These are phyloP conservation scores for Aspergillus hancockii DNA, from an alignment of 495 filamentous ascomycete genomes.

Conservation along the genomic window DNA sequence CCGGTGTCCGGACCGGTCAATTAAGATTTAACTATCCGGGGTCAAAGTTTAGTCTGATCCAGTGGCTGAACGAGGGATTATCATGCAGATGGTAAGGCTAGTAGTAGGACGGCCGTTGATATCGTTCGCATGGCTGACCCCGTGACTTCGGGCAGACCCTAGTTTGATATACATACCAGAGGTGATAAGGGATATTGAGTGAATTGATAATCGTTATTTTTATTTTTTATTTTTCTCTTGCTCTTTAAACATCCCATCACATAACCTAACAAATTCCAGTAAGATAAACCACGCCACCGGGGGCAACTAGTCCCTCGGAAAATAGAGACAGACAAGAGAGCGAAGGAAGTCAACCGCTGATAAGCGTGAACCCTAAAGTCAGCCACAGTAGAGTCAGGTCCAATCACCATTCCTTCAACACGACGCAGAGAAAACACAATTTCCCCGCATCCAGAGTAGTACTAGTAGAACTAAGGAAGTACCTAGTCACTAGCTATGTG, in stretches of 20 bases:
- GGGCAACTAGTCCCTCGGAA: background rate
- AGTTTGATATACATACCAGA: no score
- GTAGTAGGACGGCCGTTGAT: background rate
- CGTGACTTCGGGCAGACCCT: no score
- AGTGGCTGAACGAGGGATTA: background rate
- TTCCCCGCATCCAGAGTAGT: slow-evolving; percentile 1
- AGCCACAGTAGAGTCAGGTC: background rate
- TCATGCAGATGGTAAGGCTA: background rate
- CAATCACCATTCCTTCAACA: background rate
- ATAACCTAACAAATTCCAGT: no score
- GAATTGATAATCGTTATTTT: no score
- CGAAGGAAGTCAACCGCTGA: slow-evolving; percentile 1
- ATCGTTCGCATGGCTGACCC: no score
- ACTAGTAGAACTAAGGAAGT: no score
- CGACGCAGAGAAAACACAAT: background rate
- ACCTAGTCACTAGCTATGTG: no score
- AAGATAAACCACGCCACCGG: background rate
- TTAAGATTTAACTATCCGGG: background rate
- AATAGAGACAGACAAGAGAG: background rate
- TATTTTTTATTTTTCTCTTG: no score
- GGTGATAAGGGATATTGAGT: no score
- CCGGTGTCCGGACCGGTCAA: slow-evolving; percentile 5
- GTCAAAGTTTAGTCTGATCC: background rate
- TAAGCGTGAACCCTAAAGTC: background rate
- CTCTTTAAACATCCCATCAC: no score